A percentile compares a stretch with the other conserved stretches of the same genome.
These are phyloP conservation scores for Kwoniella botswanensis DNA, from an alignment of 768 basidiomycete genomes.

Conservation along the genomic window DNA sequence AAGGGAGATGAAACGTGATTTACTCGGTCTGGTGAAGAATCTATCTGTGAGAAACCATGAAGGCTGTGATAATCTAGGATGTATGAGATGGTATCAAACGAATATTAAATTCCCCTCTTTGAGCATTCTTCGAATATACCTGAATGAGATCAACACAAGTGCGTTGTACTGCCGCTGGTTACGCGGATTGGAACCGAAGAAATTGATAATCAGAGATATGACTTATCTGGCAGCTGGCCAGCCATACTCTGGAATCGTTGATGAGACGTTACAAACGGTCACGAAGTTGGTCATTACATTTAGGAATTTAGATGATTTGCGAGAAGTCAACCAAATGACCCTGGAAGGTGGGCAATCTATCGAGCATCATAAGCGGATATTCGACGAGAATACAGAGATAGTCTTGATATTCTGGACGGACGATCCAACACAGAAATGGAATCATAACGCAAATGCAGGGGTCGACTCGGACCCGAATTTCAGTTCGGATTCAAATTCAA, in stretches of 20 bases:
- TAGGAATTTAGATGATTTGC: slow-evolving; percentile 3
- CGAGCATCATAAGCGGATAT: too few relatives aligned
- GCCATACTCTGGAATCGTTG: not conserved
- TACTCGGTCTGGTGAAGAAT: slow-evolving; percentile 9
- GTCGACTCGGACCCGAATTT: not conserved
- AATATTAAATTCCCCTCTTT: slow-evolving; percentile 9
- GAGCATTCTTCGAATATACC: not conserved
- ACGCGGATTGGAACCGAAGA: slow-evolving; percentile 4
- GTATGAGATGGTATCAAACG: slow-evolving; percentile 15
- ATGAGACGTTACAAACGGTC: not conserved
- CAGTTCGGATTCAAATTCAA: not conserved
- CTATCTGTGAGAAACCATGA: slow-evolving; percentile 9
- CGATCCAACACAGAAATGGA: slow-evolving; percentile 1
- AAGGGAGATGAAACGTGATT: slow-evolving; percentile 11
- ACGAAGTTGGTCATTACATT: slow-evolving; percentile 12
- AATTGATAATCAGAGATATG: slow-evolving; percentile 8
- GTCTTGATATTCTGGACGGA: slow-evolving; percentile 16
- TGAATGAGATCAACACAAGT: not conserved
- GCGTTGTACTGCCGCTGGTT: slow-evolving; percentile 9
- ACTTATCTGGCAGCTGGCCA: not conserved
- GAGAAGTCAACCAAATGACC: not conserved
- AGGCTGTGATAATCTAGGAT: slow-evolving; percentile 12
- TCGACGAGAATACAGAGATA: not conserved
- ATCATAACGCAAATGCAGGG: not conserved
- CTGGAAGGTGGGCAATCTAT: not conserved